Base-by-base conservation (phyloP, 1,284 basidiomycete genomes). In the Sparassis latifolia region DNA sequence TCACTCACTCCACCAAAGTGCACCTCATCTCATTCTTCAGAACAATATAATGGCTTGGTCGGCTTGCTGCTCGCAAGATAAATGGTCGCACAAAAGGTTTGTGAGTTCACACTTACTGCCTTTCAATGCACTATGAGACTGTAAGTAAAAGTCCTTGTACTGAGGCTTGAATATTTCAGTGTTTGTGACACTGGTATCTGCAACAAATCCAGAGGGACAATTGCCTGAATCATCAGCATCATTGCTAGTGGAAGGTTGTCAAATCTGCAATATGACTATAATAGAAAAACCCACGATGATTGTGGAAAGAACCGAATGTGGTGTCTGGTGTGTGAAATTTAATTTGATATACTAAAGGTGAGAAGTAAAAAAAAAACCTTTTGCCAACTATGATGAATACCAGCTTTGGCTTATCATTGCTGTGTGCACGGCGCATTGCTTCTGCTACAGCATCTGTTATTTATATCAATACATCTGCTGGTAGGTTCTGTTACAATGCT, bases 21-120 rank as follows among this genome's bases (percentile, higher is more conserved):
- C 62, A 52, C 0, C 57, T 50, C 29, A 71, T 72, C 2, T 84
- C 76, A 45, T 88, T 81, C 29, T 66, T 59, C 2, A 86, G 65
- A 5, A 86, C 72, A 3, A 79, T 72, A 41, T 86, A 86, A 47
- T 86, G 82, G 2, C 72, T 70, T 0, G 82, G 73, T 2, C 78
- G 63, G 33, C 72, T 73, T 0, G 77, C 77, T 79, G 52, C 37
- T 31, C 35, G 33, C 10, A 37, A 43, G 20, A 31, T 30, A 38
- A 5, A 38, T 7, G 27, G 10, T 42, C 43, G 12, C 27, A 10
- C n/a, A 38, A 33, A 39, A 42, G 33, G 27, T 27, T 44, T 30
- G 5, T 31, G 31, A 32, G 20, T 1, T 35, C 0, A 39, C 60
- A 53, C 55, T 56, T 62, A 66, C 65, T 66, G 10, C 65, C 65